These are phyloP conservation scores for Leishmania aethiopica DNA, from an alignment of 208 protist species.

Conservation along the genomic window DNA sequence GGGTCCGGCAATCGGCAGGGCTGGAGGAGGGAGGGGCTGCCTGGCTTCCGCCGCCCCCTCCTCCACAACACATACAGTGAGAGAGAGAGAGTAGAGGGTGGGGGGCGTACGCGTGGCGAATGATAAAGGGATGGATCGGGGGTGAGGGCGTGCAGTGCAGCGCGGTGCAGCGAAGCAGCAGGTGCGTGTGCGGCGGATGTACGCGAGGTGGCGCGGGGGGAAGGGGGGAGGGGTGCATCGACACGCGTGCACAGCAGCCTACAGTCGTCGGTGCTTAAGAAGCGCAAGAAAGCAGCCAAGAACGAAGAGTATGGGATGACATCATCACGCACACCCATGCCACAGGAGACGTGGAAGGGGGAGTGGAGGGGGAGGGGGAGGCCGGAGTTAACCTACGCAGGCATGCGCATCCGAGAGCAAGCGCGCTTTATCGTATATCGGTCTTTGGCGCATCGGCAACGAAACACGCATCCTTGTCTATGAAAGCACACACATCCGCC, in stretches of 20 bases:
- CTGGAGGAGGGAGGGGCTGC: neutral
- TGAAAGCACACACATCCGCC: neutral
- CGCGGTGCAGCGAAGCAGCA: neutral
- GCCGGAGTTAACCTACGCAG: neutral
- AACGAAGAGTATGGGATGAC: neutral
- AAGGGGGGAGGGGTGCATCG: neutral
- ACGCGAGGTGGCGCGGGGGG: neutral
- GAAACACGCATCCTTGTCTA: neutral
- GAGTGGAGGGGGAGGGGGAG: neutral
- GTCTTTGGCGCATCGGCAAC: neutral
- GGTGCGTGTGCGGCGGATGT: no score
- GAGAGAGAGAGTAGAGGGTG: neutral
- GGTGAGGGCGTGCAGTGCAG: neutral
- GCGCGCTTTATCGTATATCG: neutral
- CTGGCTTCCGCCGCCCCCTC: no score
- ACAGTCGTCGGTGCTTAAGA: neutral
- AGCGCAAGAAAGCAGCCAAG: neutral
- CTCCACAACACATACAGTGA: neutral
- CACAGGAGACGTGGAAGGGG: neutral
- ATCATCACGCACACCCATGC: neutral
- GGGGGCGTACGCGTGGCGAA: neutral
- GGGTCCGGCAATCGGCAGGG: neutral
- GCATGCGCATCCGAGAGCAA: neutral
- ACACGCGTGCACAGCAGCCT: neutral
- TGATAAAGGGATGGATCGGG: neutral